These are phyloP conservation scores for Podaxis pistillaris DNA, from an alignment of 768 basidiomycete genomes.

Conservation along the genomic window DNA sequence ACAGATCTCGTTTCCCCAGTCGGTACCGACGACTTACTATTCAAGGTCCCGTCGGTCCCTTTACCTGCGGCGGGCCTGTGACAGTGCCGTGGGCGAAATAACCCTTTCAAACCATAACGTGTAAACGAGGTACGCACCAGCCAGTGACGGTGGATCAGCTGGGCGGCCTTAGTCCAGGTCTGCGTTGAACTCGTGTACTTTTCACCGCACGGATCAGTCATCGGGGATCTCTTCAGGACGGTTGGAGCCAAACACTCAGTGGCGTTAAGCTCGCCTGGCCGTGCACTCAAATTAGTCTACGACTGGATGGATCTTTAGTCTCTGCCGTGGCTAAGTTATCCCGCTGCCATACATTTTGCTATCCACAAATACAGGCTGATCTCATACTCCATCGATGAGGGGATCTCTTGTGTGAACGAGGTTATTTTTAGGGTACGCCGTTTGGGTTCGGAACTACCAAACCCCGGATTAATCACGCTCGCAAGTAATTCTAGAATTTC, in stretches of 20 bases:
- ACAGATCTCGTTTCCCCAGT: not conserved
- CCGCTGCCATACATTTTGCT: no score
- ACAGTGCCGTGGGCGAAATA: not conserved
- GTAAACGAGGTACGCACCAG: not conserved
- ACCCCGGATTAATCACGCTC: no score
- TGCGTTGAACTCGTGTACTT: not conserved
- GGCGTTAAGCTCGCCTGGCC: not conserved
- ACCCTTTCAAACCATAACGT: not conserved
- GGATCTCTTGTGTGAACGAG: no score
- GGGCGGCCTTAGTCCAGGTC: not conserved
- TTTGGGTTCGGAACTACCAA: no score
- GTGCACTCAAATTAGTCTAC: not conserved
- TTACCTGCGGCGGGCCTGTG: not conserved
- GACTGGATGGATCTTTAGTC: no score
- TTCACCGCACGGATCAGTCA: not conserved
- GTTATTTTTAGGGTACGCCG: no score
- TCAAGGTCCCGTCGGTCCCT: not conserved
- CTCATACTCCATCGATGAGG: no score
- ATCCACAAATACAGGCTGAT: no score
- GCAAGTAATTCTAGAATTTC: no score
- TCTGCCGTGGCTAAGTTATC: no score
- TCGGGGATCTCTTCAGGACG: not conserved
- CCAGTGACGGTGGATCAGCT: not conserved
- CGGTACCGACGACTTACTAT: conserved; percentile 4
- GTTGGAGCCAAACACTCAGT: not conserved